A percentile compares a stretch with the other conserved stretches of the same genome.
phyloP scores from a whole-genome alignment of 2,329 filamentous ascomycete genomes.

The Xylaria sp. region DNA sequence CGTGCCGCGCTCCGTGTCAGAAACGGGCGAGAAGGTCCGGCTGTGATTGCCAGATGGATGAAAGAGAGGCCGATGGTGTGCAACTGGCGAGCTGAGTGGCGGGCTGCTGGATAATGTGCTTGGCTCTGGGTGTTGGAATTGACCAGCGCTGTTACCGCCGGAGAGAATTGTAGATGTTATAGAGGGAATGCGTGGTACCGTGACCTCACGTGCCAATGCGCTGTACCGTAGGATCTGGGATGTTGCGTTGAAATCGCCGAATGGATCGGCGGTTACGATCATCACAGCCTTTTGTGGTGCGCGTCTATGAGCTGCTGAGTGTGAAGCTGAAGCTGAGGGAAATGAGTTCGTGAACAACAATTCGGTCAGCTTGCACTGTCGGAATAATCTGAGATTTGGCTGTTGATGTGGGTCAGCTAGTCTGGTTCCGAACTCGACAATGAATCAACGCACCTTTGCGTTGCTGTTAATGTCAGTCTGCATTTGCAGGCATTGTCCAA shows the following conservation, averaged over 20 bases:
- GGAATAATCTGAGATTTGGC: constrained; percentile 80
- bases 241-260: constrained; percentile 95
- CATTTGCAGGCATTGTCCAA: constrained; percentile 96
- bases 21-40: constrained; percentile 53
- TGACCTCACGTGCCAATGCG: constrained; percentile 90
- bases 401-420: constrained; percentile 50
- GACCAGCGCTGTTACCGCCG: constrained; percentile 43
- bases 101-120: constrained; percentile 44
- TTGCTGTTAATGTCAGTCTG: constrained; percentile 82
- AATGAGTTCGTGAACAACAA: constrained; percentile 90
- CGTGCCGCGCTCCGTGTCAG: constrained; percentile 70
- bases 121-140: constrained; percentile 39
- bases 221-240: constrained; percentile 96
- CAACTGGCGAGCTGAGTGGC: constrained; percentile 46
- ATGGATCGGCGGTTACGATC: constrained; percentile 93
- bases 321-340: constrained; percentile 67
- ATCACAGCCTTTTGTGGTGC: constrained; percentile 90
- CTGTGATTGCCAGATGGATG: constrained; percentile 50
- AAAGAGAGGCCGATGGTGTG: constrained; percentile 56
- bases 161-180: constrained; percentile 76
- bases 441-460: constrained; percentile 69
- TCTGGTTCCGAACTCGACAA: background rate
- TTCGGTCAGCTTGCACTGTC: constrained; percentile 87
- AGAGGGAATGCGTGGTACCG: constrained; percentile 87
- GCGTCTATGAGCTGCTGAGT: constrained; percentile 59